Conservation (phyloP, 75 land plant species). For the Selaginella moellendorffii region DNA sequence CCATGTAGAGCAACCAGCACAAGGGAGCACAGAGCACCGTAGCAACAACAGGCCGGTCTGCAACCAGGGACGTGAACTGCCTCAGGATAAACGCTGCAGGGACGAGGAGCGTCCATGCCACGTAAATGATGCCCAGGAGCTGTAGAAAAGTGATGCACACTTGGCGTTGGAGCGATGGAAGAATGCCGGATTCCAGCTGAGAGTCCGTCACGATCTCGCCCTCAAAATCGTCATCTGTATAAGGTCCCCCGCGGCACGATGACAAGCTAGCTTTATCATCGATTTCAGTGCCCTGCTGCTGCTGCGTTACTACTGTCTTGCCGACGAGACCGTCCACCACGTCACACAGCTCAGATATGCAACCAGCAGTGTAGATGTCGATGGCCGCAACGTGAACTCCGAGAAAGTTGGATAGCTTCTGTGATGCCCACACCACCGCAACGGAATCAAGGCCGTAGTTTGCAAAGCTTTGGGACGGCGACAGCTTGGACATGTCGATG, state of each 20-base stretch:
- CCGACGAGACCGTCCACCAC: not conserved
- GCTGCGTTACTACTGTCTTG: not conserved
- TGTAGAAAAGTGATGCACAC: not conserved
- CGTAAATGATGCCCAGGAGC: slow-evolving; percentile 2
- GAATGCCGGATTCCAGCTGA: slow-evolving; percentile 7
- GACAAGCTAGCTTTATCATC: not conserved
- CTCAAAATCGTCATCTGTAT: too few relatives aligned
- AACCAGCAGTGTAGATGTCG: slow-evolving; percentile 28
- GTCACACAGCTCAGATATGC: slow-evolving; percentile 22
- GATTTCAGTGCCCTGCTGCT: not conserved
- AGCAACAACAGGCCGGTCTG: slow-evolving; percentile 30
- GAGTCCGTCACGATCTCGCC: slow-evolving; percentile 29
- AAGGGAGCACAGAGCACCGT: slow-evolving; percentile 16
- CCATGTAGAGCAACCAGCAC: slow-evolving; percentile 3
- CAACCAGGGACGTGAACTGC: slow-evolving; percentile 29
- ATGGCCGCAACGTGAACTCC: slow-evolving; percentile 15
- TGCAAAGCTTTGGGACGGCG: not conserved
- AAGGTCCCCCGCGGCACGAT: too few relatives aligned
- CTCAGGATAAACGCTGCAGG: slow-evolving; percentile 38
- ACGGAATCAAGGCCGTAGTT: slow-evolving; percentile 10
- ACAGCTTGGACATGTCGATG: not conserved
- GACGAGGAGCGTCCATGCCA: slow-evolving; percentile 31
- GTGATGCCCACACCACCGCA: slow-evolving; percentile 15
- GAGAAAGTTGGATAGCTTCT: slow-evolving; percentile 11
- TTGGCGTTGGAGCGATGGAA: not conserved